Evolutionary conservation across 495 filamentous ascomycete species (phyloP), one percentile per base, ranked within the genome.

Genomic region (Lophiostoma macrostomum): DNA sequence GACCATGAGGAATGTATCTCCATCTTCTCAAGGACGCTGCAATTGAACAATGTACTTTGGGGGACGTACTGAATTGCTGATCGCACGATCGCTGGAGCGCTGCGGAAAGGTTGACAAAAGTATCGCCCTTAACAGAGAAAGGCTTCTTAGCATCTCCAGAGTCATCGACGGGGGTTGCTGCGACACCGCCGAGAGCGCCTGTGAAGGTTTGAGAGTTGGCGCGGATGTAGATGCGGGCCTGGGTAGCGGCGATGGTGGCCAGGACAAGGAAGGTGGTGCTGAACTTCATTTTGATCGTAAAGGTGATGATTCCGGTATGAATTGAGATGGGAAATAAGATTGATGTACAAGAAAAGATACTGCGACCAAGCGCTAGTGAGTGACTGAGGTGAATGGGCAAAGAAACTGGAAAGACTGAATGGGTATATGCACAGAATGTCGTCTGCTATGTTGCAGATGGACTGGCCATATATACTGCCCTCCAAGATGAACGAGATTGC

Each of bases 31-130:
- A n/a, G n/a, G n/a, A n/a, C n/a, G n/a, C n/a, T n/a, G n/a, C n/a
- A n/a, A n/a, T n/a, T n/a, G n/a, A n/a, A n/a, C n/a, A n/a, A n/a
- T n/a, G n/a, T n/a, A n/a, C n/a, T n/a, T n/a, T n/a, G n/a, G n/a
- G n/a, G n/a, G n/a, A n/a, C n/a, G n/a, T n/a, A n/a, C n/a, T 62
- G 39, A 50, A 59, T 28, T 65, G 62, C 53, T 53, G 50, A 40
- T 65, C 62, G 37, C 62, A 65, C 3, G 48, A 50, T 25, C 58
- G 37, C 49, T 58, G 53, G 12, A 53, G 28, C 11, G 62, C 62
- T 41, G 53, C 60, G 4, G 10, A 41, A 27, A 62, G 13, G 25
- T 65, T 60, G 14, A 62, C 58, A 34, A 62, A 62, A 10, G 58
- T 62, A 36, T 52, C 58, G 16, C 53, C 58, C 18, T 53, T 53